phyloP scores from a whole-genome alignment of 2,329 filamentous ascomycete genomes.

The Pezicula radicicola region DNA sequence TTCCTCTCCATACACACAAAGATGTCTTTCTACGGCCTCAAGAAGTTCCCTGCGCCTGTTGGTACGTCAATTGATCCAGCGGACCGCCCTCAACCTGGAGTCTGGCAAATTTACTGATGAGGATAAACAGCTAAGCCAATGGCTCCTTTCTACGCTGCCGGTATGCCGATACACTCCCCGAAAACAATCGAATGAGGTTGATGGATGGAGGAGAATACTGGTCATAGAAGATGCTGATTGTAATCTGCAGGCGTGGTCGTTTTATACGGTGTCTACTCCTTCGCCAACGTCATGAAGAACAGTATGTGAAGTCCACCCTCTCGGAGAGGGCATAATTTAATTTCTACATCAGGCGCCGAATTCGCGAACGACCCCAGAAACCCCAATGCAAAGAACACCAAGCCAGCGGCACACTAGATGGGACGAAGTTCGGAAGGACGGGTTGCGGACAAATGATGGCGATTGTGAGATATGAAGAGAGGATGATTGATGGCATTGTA shows the following conservation, averaged over 20 bases:
- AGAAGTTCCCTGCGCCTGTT: slow-evolving; percentile 79
- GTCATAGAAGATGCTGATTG: slow-evolving; percentile 1
- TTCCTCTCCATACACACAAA: slow-evolving; percentile 43
- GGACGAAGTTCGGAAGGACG: slow-evolving; percentile 1
- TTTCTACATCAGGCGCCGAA: slow-evolving; percentile 67
- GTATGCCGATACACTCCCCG: slow-evolving; percentile 55
- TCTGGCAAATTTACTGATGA: slow-evolving; percentile 20
- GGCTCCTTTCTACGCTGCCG: slow-evolving; percentile 90
- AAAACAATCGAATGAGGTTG: slow-evolving; percentile 1
- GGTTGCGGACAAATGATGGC: not conserved
- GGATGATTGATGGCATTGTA: slow-evolving; percentile 1
- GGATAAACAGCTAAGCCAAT: slow-evolving; percentile 73
- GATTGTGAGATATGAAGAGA: not conserved
- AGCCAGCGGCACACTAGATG: slow-evolving; percentile 28
- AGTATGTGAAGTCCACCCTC: slow-evolving; percentile 54
- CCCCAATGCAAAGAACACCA: slow-evolving; percentile 46
- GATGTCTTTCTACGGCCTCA: slow-evolving; percentile 72
- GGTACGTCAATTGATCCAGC: slow-evolving; percentile 56
- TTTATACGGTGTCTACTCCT: slow-evolving; percentile 86
- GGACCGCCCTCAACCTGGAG: slow-evolving; percentile 6
- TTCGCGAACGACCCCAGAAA: slow-evolving; percentile 98
- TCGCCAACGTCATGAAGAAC: slow-evolving; percentile 72
- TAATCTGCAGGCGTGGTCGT: slow-evolving; percentile 68
- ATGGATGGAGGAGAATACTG: not conserved
- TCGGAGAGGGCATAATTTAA: slow-evolving; percentile 2